Conservation (phyloP, 768 basidiomycete species). For the Xerocomellus chrysenteron region DNA sequence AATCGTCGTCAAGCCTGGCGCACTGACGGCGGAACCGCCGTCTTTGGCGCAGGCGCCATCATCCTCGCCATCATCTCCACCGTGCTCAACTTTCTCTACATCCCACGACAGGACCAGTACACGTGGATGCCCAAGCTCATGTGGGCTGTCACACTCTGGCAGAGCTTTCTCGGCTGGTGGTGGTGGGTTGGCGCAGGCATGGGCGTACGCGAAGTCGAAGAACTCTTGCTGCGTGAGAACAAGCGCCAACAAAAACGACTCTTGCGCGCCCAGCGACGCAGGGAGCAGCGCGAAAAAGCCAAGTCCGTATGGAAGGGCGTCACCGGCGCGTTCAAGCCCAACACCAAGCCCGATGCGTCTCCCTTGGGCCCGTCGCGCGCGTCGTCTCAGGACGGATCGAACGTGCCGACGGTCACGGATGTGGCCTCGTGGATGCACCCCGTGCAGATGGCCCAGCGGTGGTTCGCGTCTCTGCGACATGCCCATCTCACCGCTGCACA, state of each 20-base stretch:
- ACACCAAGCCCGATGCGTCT: neutral
- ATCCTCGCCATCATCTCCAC: slow-evolving; percentile 80
- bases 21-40: slow-evolving; percentile 93
- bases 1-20: slow-evolving; percentile 94
- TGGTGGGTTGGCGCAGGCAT: slow-evolving; percentile 98
- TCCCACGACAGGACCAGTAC: slow-evolving; percentile 79
- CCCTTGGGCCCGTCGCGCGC: neutral
- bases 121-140: slow-evolving; percentile 90
- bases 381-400: slow-evolving; percentile 10
- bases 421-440: slow-evolving; percentile 5
- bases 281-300: slow-evolving; percentile 51
- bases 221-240: slow-evolving; percentile 52
- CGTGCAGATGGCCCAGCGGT: slow-evolving; percentile 43
- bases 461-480: slow-evolving; percentile 62
- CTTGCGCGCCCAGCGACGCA: slow-evolving; percentile 46
- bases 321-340: slow-evolving; percentile 45
- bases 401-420: neutral
- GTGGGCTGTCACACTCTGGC: slow-evolving; percentile 95
- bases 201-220: slow-evolving; percentile 70
- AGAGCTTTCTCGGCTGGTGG: slow-evolving; percentile 97
- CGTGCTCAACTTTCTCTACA: slow-evolving; percentile 84
- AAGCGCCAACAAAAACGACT: slow-evolving; percentile 52
- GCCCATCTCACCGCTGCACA: slow-evolving; percentile 71
- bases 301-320: slow-evolving; percentile 60
- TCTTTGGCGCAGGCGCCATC: slow-evolving; percentile 85